Conservation (phyloP, 306 rosid species). For the Corylus avellana region DNA sequence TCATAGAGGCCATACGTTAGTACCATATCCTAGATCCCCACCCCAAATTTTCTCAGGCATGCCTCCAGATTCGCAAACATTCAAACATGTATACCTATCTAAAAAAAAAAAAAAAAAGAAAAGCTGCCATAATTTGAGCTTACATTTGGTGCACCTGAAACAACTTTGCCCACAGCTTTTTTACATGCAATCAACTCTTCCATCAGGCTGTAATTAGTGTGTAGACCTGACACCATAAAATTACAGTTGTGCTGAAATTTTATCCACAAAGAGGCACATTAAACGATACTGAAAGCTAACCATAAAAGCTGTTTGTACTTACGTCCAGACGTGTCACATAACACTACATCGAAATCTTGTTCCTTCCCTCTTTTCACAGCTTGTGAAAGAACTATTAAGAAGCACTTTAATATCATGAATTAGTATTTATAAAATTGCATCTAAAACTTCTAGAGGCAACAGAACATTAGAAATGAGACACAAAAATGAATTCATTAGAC, state of each 20-base stretch:
- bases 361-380: slow-evolving; percentile 92
- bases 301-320: slow-evolving; percentile 38
- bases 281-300: slow-evolving; percentile 13
- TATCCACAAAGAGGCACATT: slow-evolving; percentile 11
- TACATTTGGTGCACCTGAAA: slow-evolving; percentile 90
- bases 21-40: background rate
- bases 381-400: slow-evolving; percentile 80
- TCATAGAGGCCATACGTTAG: background rate
- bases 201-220: slow-evolving; percentile 94
- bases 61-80: slow-evolving; percentile 20
- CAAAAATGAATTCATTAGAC: slow-evolving; percentile 12
- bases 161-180: slow-evolving; percentile 77
- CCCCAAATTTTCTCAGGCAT: background rate
- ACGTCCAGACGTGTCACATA: slow-evolving; percentile 98
- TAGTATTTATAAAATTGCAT: slow-evolving; percentile 28
- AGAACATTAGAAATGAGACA: slow-evolving; percentile 2
- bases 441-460: background rate
- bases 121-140: slow-evolving; percentile 32
- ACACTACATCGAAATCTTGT: slow-evolving; percentile 75
- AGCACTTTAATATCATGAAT: slow-evolving; percentile 46
- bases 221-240: slow-evolving; percentile 67
- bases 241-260: slow-evolving; percentile 19
- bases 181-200: slow-evolving; percentile 97
- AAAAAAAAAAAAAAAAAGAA: background rate
- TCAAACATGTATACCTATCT: background rate